Conservation (phyloP, 2,329 filamentous ascomycete species). For the Sporothrix protearum region DNA sequence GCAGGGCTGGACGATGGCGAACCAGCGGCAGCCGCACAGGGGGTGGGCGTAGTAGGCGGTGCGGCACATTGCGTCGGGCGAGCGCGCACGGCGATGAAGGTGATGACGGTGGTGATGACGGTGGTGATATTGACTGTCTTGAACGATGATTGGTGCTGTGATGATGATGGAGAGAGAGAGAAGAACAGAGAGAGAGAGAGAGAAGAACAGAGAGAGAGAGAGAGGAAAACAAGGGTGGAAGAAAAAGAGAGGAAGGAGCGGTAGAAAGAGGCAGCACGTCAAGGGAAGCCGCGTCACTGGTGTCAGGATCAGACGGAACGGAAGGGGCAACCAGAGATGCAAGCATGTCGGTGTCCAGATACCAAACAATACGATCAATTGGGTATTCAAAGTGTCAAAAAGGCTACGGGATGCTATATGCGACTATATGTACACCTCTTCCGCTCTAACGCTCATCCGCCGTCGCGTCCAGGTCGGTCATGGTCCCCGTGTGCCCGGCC, state of each 20-base stretch:
- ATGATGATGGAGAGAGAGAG: background rate
- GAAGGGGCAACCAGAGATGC: background rate
- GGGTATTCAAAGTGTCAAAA: constrained; percentile 1
- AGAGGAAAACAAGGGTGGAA: background rate
- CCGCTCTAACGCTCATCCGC: constrained; percentile 20
- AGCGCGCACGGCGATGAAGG: too few relatives aligned
- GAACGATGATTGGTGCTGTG: background rate
- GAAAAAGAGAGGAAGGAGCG: background rate
- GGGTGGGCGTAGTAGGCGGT: constrained; percentile 49
- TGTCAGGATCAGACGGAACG: background rate
- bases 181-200: background rate
- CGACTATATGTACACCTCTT: background rate
- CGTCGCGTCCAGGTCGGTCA: constrained; percentile 28
- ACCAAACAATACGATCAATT: background rate
- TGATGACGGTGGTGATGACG: background rate
- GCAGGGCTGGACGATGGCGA: constrained; percentile 47
- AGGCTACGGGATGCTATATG: background rate
- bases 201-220: background rate
- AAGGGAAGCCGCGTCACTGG: constrained; percentile 6
- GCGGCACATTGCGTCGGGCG: constrained; percentile 51
- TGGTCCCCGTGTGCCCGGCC: constrained; percentile 28
- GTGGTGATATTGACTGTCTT: too few relatives aligned
- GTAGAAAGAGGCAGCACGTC: background rate
- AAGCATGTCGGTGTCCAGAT: background rate
- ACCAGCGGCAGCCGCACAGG: constrained; percentile 52